These are phyloP conservation scores for Dioszegia hungarica DNA, from an alignment of 768 basidiomycete species.

Conservation along the genomic window DNA sequence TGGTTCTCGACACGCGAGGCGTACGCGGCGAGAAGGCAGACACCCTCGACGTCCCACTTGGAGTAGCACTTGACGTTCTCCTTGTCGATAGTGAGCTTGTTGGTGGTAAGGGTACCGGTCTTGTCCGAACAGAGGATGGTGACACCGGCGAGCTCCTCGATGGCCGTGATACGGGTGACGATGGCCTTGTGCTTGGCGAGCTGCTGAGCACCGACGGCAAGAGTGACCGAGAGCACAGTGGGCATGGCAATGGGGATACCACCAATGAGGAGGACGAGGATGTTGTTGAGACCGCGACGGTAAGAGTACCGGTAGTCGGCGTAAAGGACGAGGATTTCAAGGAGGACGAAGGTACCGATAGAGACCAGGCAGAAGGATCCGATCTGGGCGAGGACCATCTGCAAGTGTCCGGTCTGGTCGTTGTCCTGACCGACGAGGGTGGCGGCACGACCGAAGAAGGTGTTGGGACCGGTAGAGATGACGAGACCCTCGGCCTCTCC, in stretches of 20 bases:
- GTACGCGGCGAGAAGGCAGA: conserved; percentile 89
- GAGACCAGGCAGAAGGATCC: conserved; percentile 95
- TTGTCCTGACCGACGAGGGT: conserved; percentile 96
- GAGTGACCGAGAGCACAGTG: conserved; percentile 94
- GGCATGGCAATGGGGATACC: conserved; percentile 99
- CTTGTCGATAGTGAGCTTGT: conserved; percentile 97
- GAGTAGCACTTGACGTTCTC: conserved; percentile 87
- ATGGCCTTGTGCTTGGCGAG: conserved; percentile 99
- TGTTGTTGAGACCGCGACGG: conserved; percentile 92
- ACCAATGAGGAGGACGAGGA: conserved; percentile 97
- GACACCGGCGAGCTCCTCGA: conserved; percentile 96
- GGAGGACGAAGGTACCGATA: conserved; percentile 91
- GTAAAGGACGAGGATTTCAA: conserved; percentile 91
- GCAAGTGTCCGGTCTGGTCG: conserved; percentile 95
- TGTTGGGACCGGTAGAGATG: conserved; percentile 93
- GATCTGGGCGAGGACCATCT: conserved; percentile 96
- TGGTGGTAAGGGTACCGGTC: conserved; percentile 96
- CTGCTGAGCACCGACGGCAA: conserved; percentile 97
- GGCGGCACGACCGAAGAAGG: conserved; percentile 96
- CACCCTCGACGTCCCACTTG: conserved; percentile 79
- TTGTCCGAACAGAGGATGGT: conserved; percentile 99
- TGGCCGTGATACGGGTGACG: conserved; percentile 98
- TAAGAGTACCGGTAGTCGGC: conserved; percentile 85
- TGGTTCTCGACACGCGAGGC: conserved; percentile 98
- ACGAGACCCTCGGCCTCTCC: conserved; percentile 98